Evolutionary conservation across 306 rosid species (phyloP).

Genomic region (Begonia fuchsioides): DNA sequence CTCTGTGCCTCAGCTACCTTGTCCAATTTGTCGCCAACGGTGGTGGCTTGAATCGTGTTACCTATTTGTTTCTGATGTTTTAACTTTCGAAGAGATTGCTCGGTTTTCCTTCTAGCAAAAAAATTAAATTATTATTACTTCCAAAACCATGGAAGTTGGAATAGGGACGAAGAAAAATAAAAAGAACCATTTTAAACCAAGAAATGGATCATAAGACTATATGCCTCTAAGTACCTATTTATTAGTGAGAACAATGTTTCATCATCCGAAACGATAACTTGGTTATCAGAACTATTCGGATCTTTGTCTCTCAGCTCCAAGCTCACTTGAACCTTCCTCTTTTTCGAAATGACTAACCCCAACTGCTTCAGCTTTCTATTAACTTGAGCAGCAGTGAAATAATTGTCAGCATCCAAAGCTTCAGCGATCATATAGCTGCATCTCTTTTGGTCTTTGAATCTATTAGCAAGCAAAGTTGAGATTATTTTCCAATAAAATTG

Average conservation of each 20-base stretch:
- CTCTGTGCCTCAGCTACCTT: conserved; percentile 11
- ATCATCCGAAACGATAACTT: conserved; percentile 41
- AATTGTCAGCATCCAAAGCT: conserved; percentile 45
- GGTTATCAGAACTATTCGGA: conserved; percentile 19
- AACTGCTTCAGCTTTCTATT: conserved; percentile 80
- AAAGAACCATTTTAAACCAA: not conserved
- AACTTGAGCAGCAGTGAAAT: conserved; percentile 61
- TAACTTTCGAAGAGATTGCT: conserved; percentile 19
- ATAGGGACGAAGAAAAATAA: not conserved
- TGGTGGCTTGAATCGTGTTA: conserved; percentile 14
- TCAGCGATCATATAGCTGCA: conserved; percentile 83
- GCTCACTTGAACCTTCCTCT: conserved; percentile 29
- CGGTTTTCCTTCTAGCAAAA: conserved; percentile 27
- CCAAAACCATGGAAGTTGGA: not conserved
- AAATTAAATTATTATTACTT: not conserved
- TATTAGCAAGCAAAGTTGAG: conserved; percentile 6
- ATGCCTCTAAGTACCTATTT: conserved; percentile 29
- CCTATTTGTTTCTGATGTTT: conserved; percentile 20
- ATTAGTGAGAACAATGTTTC: conserved; percentile 50
- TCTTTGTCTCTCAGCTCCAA: conserved; percentile 20
- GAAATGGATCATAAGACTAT: not conserved
- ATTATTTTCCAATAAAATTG: not conserved
- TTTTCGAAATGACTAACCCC: conserved; percentile 41
- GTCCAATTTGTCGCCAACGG: conserved; percentile 12
- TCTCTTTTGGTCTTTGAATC: conserved; percentile 74